Percentiles rank a stretch among this genome's conserved stretches.
Conservation (phyloP, 352 stramenopile genomes). For the Phytophthora crassamura region DNA sequence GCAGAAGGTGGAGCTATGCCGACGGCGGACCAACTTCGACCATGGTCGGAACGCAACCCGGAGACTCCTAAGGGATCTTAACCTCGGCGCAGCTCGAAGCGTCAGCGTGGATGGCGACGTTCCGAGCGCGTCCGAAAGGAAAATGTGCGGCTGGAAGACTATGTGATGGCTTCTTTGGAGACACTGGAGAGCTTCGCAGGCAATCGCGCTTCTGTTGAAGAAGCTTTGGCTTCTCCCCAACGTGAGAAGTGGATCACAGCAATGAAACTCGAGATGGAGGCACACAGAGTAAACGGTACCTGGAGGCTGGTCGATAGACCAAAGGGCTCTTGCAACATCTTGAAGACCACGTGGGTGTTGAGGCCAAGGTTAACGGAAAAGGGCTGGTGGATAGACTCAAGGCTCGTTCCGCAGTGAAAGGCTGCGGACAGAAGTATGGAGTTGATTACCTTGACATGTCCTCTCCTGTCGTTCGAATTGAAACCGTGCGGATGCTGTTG, state of each 20-base stretch:
- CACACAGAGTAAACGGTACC: not conserved
- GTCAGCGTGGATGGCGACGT: slow-evolving; percentile 1
- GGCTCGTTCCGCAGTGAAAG: too few relatives aligned
- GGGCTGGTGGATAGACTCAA: too few relatives aligned
- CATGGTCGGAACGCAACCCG: not conserved
- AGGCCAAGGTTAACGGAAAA: too few relatives aligned
- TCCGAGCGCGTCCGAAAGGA: not conserved
- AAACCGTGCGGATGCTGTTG: not conserved
- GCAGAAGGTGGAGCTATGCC: not conserved
- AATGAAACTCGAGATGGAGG: slow-evolving; percentile 4
- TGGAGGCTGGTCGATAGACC: slow-evolving; percentile 2
- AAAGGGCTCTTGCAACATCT: not conserved
- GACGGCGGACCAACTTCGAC: not conserved
- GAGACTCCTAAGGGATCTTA: not conserved
- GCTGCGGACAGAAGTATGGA: too few relatives aligned
- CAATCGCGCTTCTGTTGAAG: slow-evolving; percentile 7
- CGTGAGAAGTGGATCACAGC: not conserved
- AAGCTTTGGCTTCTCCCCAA: not conserved
- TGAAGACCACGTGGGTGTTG: not conserved
- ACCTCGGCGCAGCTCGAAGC: slow-evolving; percentile 2
- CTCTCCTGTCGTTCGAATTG: slow-evolving; percentile 4
- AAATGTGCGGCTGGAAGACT: slow-evolving; percentile 4
- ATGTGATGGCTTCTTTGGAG: not conserved
- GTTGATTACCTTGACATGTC: too few relatives aligned
- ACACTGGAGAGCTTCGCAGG: not conserved